Conservation (phyloP, 257 asterid genomes). For the Solanum microdontum region DNA sequence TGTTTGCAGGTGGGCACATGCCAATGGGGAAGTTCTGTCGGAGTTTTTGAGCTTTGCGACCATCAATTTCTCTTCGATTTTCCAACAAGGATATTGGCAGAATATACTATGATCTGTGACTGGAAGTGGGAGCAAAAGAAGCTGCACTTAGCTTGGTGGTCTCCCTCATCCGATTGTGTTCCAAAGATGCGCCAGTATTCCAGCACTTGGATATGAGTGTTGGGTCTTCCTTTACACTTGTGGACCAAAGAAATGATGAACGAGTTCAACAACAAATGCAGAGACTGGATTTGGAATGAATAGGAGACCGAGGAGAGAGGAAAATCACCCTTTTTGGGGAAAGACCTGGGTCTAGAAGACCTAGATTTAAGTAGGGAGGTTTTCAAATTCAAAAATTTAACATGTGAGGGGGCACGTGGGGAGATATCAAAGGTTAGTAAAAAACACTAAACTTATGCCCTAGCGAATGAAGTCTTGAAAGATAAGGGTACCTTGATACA, state of each 20-base stretch:
- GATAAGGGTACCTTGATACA: no score
- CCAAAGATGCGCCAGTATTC: background rate
- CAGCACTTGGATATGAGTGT: background rate
- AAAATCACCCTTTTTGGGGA: background rate
- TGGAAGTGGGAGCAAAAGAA: background rate
- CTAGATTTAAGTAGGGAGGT: background rate
- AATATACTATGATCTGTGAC: background rate
- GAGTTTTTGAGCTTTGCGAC: background rate
- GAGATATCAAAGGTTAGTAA: background rate
- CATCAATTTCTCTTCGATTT: background rate
- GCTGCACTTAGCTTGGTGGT: background rate
- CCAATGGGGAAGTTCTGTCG: background rate
- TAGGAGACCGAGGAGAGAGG: background rate
- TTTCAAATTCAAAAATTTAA: background rate
- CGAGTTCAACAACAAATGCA: background rate
- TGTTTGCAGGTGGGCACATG: background rate
- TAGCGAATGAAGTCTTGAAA: no score
- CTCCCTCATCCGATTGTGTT: background rate
- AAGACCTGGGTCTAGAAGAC: background rate
- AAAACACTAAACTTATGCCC: no score
- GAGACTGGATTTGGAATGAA: background rate
- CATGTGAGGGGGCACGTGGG: background rate
- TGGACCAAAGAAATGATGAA: background rate
- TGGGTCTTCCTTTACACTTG: background rate
- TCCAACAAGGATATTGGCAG: background rate